Base-by-base conservation (phyloP, 106 monocot genomes). In the Apostasia ramifera region DNA sequence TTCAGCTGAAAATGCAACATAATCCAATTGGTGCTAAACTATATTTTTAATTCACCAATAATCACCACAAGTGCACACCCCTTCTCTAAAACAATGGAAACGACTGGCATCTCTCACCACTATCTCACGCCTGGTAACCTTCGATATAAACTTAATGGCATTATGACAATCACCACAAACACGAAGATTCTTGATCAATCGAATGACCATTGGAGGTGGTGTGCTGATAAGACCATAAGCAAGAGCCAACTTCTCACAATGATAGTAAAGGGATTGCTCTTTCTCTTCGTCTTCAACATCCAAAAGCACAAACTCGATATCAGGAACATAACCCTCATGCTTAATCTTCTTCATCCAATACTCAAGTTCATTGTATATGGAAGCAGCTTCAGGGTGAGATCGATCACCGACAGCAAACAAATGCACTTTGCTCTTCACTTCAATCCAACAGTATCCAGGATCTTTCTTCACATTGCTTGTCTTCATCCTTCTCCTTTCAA, bases 381-480 rank as follows among this genome's bases (percentile, higher is more conserved):
- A 50, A 66, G 65, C 47, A 8, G 66, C n/a, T 47, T 79, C 83
- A 7, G 86, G 83, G 40, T 90, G 86, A 55, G 78, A 79, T 8
- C 52, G 61, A 52, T 83, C 83, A 76, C 76, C 73, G 9, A 69
- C 83, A 46, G 72, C 64, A 59, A 83, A 83, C 51, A 79, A 68
- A 66, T 83, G 79, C 61, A 71, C 53, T 58, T 83, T 79, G 48
- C 77, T 73, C 66, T 77, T 77, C 48, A 73, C 66, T 50, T 78
- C 85, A 64, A 85, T 74, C 85, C 81, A 85, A 65, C 91, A 87
- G 73, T 70, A 80, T 37, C 91, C 87, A 62, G 91, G 82, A 76
- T 91, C 87, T 71, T 87, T 91, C 68, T 62, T 87, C 47, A 87
- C 74, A 64, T 77, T 87, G 44, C 66, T 87, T 40, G 40, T 70